Percentiles rank a stretch among this genome's conserved stretches.
Evolutionary conservation across 768 basidiomycete genomes (phyloP).

Genomic region (Favolaschia claudopus): DNA sequence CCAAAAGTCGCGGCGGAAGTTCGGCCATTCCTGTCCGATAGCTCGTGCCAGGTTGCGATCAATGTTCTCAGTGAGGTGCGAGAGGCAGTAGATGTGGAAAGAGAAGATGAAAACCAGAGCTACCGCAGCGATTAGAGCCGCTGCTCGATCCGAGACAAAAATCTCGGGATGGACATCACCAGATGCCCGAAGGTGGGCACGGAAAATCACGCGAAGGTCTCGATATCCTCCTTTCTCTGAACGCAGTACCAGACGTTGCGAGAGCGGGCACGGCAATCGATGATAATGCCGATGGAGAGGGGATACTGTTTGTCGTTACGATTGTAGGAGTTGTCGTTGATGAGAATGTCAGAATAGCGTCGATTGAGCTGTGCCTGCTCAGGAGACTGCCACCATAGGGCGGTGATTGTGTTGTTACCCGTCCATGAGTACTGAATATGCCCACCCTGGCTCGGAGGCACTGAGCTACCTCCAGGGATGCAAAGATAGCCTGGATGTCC

Average conservation of each 20-base stretch:
- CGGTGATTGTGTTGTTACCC: conserved; percentile 22
- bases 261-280: conserved; percentile 32
- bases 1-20: conserved; percentile 39
- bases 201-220: conserved; percentile 29
- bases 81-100: conserved; percentile 36
- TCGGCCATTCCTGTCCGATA: conserved; percentile 27
- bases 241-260: conserved; percentile 38
- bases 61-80: conserved; percentile 39
- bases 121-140: conserved; percentile 26
- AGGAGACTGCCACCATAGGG: conserved; percentile 42
- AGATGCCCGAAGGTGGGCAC: conserved; percentile 29
- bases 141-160: conserved; percentile 31
- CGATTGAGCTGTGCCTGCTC: conserved; percentile 30
- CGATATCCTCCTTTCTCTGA: conserved; percentile 29
- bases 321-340: conserved; percentile 40
- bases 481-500: conserved; percentile 34
- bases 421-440: conserved; percentile 28
- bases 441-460: conserved; percentile 29
- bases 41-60: conserved; percentile 26
- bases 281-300: conserved; percentile 37
- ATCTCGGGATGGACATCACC: conserved; percentile 24
- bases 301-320: conserved; percentile 32
- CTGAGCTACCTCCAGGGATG: conserved; percentile 21
- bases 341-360: conserved; percentile 36
- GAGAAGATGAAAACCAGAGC: conserved; percentile 25